A percentile compares a stretch with the other conserved stretches of the same genome.
Evolutionary conservation across 2,329 filamentous ascomycete species (phyloP).

Genomic region (Colletotrichum acutatum): DNA sequence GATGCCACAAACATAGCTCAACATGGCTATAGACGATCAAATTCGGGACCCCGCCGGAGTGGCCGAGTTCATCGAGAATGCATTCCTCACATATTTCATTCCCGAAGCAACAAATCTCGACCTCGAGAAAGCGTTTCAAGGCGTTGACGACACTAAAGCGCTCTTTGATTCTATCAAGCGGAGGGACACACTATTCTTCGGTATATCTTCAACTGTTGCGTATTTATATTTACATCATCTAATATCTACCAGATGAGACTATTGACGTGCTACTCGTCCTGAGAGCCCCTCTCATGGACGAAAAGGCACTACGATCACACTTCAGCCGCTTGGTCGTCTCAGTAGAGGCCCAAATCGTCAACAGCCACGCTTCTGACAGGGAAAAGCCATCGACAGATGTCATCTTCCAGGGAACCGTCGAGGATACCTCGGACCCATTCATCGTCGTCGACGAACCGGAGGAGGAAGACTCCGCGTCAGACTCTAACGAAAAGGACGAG

Average conservation of each 20-base stretch:
- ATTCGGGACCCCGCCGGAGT: slow-evolving; percentile 38
- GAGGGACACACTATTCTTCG: slow-evolving; percentile 77
- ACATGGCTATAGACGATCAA: slow-evolving; percentile 36
- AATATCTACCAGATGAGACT: slow-evolving; percentile 72
- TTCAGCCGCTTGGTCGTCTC: slow-evolving; percentile 72
- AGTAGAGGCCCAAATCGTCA: slow-evolving; percentile 74
- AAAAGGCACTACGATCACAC: slow-evolving; percentile 66
- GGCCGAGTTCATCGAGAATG: slow-evolving; percentile 65
- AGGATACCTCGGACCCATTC: slow-evolving; percentile 61
- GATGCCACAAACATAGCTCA: slow-evolving; percentile 32
- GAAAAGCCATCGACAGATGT: slow-evolving; percentile 64
- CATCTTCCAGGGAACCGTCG: slow-evolving; percentile 67
- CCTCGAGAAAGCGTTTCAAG: slow-evolving; percentile 62
- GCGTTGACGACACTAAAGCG: slow-evolving; percentile 54
- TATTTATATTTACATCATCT: slow-evolving; percentile 27
- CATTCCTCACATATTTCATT: slow-evolving; percentile 70
- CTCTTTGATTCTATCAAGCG: slow-evolving; percentile 69
- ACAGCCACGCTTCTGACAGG: slow-evolving; percentile 61
- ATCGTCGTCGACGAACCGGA: slow-evolving; percentile 58
- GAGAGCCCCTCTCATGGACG: slow-evolving; percentile 69
- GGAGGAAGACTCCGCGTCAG: slow-evolving; percentile 41
- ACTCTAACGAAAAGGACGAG: slow-evolving; percentile 36
- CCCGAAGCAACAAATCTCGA: slow-evolving; percentile 66
- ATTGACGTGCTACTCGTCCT: slow-evolving; percentile 76
- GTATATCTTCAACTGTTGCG: slow-evolving; percentile 53